phyloP scores from a whole-genome alignment of 2,329 filamentous ascomycete species.

The Pseudomassariella vexata region DNA sequence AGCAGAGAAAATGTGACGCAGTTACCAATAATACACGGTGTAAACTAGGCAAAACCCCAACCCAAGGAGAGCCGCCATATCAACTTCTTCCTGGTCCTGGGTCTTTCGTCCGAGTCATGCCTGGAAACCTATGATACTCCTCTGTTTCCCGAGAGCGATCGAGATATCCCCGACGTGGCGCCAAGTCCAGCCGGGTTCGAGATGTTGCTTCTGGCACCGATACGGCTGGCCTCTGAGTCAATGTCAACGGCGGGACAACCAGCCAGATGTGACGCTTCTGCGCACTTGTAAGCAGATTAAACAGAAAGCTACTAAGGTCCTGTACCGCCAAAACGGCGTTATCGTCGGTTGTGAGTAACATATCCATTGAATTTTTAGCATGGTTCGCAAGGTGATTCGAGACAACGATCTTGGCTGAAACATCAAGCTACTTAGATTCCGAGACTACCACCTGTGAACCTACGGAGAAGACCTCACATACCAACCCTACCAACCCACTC shows the following conservation, averaged over 20 bases:
- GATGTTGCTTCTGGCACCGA: slow-evolving; percentile 1
- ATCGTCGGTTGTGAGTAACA: slow-evolving; percentile 15
- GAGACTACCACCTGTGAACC: background rate
- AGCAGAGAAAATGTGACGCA: too few relatives aligned
- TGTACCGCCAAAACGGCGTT: slow-evolving; percentile 24
- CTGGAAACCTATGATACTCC: slow-evolving; percentile 20
- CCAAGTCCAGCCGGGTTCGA: slow-evolving; percentile 6
- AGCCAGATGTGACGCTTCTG: slow-evolving; percentile 20
- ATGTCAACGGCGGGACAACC: too few relatives aligned
- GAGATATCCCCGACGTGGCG: slow-evolving; percentile 9
- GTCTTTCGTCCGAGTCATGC: slow-evolving; percentile 21
- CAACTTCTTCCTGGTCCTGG: slow-evolving; percentile 14
- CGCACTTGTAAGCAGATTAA: slow-evolving; percentile 24
- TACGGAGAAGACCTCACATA: background rate
- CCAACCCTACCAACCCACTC: slow-evolving; percentile 4
- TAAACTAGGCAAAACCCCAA: background rate
- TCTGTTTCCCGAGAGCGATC: slow-evolving; percentile 10
- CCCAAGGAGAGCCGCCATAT: background rate
- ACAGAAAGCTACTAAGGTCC: slow-evolving; percentile 20
- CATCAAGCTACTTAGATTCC: background rate
- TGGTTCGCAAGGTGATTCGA: too few relatives aligned
- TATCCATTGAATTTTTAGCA: background rate
- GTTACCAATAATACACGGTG: too few relatives aligned
- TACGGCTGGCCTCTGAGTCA: too few relatives aligned
- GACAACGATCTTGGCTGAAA: too few relatives aligned